Conservation (phyloP, 352 stramenopile genomes). For the Globisporangium cylindrosporum region DNA sequence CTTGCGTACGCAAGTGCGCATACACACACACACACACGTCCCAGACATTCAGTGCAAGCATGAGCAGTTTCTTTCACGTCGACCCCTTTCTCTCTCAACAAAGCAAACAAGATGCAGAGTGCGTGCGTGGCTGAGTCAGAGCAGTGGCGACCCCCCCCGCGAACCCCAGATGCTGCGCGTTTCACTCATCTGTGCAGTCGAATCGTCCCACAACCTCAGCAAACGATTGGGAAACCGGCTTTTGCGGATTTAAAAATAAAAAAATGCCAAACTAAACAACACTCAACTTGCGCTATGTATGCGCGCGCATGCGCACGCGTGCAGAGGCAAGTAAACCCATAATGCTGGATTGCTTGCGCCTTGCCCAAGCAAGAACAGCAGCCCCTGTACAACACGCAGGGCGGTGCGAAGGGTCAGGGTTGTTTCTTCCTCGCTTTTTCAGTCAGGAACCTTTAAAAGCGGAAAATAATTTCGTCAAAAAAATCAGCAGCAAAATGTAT, state of each 20-base stretch:
- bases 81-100: conserved; percentile 9
- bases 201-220: conserved; percentile 3
- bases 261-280: neutral
- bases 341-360: neutral
- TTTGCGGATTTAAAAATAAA: neutral
- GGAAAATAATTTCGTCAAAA: neutral
- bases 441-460: neutral
- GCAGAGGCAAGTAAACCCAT: neutral
- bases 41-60: neutral
- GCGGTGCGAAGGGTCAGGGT: neutral
- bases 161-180: neutral
- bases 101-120: neutral
- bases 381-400: neutral
- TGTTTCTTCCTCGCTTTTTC: conserved; percentile 10
- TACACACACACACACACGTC: neutral
- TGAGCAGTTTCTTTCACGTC: conserved; percentile 18
- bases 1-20: neutral
- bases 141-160: neutral
- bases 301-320: neutral
- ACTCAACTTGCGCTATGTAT: conserved; percentile 7
- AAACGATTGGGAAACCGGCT: conserved; percentile 3
- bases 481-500: neutral
- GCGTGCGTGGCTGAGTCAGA: conserved; percentile 3
- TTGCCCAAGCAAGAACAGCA: neutral
- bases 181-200: neutral